Evolutionary conservation across 177 flowering plant genomes (phyloP), one percentile per base, ranked within the genome.

Genomic region (Vitis hybrid): DNA sequence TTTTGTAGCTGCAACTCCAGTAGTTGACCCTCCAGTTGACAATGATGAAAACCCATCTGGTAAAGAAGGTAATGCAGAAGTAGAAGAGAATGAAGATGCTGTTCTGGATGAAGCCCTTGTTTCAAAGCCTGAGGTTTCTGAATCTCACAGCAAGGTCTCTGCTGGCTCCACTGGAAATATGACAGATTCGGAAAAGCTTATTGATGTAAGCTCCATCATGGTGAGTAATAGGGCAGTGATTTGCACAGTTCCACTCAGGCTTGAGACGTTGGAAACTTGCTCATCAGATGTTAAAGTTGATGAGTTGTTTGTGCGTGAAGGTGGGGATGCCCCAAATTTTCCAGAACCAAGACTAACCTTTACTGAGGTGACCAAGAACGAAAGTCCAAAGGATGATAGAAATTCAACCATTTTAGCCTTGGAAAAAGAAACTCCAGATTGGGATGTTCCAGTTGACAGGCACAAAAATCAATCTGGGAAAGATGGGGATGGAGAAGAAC

Each of bases 21-120:
- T 69, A 62, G 45, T 67, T 65, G 64, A 62, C 64, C 62, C 66
- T 56, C 62, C 78, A 70, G 55, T 61, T 52, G 68, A 52, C 49
- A 75, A 59, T 54, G 60, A 15, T 60, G 72, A 66, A 45, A 75
- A 60, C 52, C 72, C 18, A 52, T 51, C 65, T 56, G 52, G 55
- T 6, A 55, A 59, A 56, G 45, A 68, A 66, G 66, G 40, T 68
- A 60, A 59, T n/a, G 60, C 10, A 15, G 61, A 66, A 59, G 40
- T 56, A n/a, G 10, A n/a, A 14, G 19, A 56, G 17, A 19, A 56
- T 7, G 18, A 56, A n/a, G 59, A 17, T 56, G 19, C 17, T 56
- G 8, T 56, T 56, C 18, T 7, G 59, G 59, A 0, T 15, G 59
- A n/a, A n/a, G 59, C 18, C 59, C 19, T 19, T n/a, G 59, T 56